Percentiles rank a stretch among this genome's conserved stretches.
phyloP scores from a whole-genome alignment of 495 filamentous ascomycete species.

The Oidiodendron maius region DNA sequence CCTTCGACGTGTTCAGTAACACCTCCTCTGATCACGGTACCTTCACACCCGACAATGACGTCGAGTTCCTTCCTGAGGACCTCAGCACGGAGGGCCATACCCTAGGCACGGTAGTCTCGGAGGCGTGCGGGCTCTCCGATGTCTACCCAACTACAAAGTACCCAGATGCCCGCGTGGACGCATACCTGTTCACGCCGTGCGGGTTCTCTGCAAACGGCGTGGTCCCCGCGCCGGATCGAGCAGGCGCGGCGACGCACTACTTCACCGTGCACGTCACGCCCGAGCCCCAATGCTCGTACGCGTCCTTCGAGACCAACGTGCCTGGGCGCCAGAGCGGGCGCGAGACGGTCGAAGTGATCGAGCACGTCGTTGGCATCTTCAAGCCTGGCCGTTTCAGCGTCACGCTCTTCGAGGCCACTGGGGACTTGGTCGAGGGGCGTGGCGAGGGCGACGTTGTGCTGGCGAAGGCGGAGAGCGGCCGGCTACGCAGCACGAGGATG shows the following conservation, averaged over 20 bases:
- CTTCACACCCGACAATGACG: slow-evolving; percentile 48
- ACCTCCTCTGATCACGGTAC: slow-evolving; percentile 62
- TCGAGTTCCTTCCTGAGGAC: slow-evolving; percentile 60
- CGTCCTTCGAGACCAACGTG: slow-evolving; percentile 98
- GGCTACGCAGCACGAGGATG: slow-evolving; percentile 57
- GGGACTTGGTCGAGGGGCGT: slow-evolving; percentile 32
- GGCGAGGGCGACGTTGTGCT: slow-evolving; percentile 26
- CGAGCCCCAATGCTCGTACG: slow-evolving; percentile 96
- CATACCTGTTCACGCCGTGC: slow-evolving; percentile 95
- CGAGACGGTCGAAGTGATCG: slow-evolving; percentile 80
- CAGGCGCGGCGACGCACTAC: slow-evolving; percentile 68
- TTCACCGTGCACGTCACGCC: slow-evolving; percentile 99
- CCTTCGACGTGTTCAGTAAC: slow-evolving; percentile 76
- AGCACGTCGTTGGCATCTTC: slow-evolving; percentile 94
- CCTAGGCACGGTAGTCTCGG: slow-evolving; percentile 87
- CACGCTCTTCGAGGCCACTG: slow-evolving; percentile 91
- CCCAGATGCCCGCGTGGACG: slow-evolving; percentile 90
- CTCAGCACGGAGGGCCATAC: slow-evolving; percentile 85
- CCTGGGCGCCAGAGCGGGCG: slow-evolving; percentile 85
- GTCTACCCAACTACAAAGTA: slow-evolving; percentile 84
- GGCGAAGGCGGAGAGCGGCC: slow-evolving; percentile 34
- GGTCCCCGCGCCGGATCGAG: slow-evolving; percentile 68
- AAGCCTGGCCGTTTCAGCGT: slow-evolving; percentile 94
- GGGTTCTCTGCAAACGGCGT: slow-evolving; percentile 98
- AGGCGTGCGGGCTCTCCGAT: slow-evolving; percentile 81